phyloP scores from a whole-genome alignment of 2,329 filamentous ascomycete species.

The Pyrenochaeta sp. region DNA sequence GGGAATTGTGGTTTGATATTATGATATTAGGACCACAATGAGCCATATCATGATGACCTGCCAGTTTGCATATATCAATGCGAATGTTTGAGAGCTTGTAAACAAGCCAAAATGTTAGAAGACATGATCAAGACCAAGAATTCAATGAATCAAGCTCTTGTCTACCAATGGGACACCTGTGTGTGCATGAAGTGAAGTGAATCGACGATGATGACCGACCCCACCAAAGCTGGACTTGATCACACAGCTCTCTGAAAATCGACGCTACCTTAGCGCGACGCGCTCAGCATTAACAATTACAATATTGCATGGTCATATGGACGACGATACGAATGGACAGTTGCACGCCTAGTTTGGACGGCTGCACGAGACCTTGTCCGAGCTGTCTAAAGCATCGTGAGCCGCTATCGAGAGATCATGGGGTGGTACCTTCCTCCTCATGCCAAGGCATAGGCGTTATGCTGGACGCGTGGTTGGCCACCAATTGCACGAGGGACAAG shows the following conservation, averaged over 20 bases:
- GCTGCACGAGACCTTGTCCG: neutral
- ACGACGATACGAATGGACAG: neutral
- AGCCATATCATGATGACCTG: neutral
- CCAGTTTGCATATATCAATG: neutral
- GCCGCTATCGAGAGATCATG: neutral
- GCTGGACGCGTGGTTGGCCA: neutral
- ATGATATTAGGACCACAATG: neutral
- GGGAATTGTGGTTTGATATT: neutral
- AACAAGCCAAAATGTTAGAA: neutral
- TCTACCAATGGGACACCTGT: no score
- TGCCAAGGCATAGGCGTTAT: slow-evolving; percentile 1
- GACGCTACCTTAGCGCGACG: neutral
- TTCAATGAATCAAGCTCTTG: no score
- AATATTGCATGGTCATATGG: no score
- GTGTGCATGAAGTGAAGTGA: no score
- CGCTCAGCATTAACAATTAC: no score
- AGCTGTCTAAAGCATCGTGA: neutral
- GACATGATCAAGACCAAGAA: neutral
- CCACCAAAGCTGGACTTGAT: neutral
- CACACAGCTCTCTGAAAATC: neutral
- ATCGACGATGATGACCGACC: neutral
- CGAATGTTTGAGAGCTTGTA: neutral
- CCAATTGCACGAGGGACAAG: neutral
- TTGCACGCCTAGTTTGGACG: neutral
- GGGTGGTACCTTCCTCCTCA: neutral